phyloP scores from a whole-genome alignment of 345 rosid genomes.

The Eucalyptus polyanthemos region DNA sequence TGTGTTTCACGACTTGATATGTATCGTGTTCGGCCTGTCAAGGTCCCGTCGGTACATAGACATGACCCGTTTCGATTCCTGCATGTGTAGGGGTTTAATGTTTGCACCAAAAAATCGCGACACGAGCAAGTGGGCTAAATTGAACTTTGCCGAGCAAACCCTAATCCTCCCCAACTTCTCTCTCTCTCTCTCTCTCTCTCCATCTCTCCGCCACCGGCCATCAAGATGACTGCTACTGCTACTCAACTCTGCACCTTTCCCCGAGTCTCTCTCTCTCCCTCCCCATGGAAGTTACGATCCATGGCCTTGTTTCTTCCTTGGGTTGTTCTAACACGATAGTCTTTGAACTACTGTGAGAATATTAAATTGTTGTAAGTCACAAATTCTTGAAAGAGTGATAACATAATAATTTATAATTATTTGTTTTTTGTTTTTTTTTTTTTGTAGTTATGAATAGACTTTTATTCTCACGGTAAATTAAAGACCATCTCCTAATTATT shows the following conservation, averaged over 20 bases:
- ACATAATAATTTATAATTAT: too few species aligned
- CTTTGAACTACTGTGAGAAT: too few species aligned
- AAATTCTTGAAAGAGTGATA: too few species aligned
- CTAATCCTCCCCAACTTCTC: not conserved
- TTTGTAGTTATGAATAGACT: accelerated
- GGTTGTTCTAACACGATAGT: too few species aligned
- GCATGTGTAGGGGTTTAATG: not conserved
- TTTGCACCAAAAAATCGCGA: not conserved
- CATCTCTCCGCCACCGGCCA: not conserved
- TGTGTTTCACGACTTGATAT: not conserved
- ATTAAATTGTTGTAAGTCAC: accelerated
- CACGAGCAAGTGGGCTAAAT: too few species aligned
- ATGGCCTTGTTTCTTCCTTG: too few species aligned
- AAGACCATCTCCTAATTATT: accelerated
- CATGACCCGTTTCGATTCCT: not conserved
- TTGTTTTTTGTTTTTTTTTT: too few species aligned
- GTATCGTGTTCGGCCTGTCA: not conserved
- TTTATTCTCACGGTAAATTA: too few species aligned
- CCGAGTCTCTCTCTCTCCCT: too few species aligned
- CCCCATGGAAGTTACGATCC: too few species aligned
- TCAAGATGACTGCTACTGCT: not conserved
- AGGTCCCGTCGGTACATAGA: not conserved
- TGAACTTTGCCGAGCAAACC: not conserved
- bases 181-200: not conserved
- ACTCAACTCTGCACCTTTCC: not conserved